phyloP scores from a whole-genome alignment of 768 basidiomycete species.

The Russula griseocarnosa region DNA sequence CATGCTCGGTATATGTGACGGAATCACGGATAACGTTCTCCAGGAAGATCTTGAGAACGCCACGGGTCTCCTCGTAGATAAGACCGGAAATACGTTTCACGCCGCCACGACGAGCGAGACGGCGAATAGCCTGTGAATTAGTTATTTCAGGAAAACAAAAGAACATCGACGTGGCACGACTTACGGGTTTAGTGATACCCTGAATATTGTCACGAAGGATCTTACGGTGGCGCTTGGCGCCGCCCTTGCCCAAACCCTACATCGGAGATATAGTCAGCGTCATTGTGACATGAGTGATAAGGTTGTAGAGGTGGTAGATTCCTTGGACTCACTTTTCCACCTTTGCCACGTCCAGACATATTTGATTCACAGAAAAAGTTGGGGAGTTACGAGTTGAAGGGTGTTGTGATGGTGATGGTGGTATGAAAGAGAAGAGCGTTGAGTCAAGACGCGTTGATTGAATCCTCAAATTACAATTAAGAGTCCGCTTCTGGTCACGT shows the following conservation, averaged over 20 bases:
- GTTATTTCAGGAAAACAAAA: slow-evolving; percentile 19
- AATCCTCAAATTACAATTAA: slow-evolving; percentile 20
- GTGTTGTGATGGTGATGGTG: slow-evolving; percentile 27
- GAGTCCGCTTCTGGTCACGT: slow-evolving; percentile 24
- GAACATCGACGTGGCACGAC: slow-evolving; percentile 19
- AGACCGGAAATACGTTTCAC: slow-evolving; percentile 94
- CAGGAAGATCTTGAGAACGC: slow-evolving; percentile 92
- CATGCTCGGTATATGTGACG: slow-evolving; percentile 69
- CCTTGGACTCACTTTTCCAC: slow-evolving; percentile 63
- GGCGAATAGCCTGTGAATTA: slow-evolving; percentile 73
- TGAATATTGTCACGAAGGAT: slow-evolving; percentile 84
- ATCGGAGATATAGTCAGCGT: slow-evolving; percentile 18
- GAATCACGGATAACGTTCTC: slow-evolving; percentile 75
- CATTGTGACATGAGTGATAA: slow-evolving; percentile 19
- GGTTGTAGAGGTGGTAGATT: not conserved
- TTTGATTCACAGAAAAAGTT: slow-evolving; percentile 32
- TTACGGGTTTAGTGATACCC: slow-evolving; percentile 50
- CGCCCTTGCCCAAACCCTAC: slow-evolving; percentile 93
- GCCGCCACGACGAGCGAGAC: slow-evolving; percentile 96
- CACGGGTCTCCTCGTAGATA: slow-evolving; percentile 94
- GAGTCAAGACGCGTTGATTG: slow-evolving; percentile 26
- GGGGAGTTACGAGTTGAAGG: slow-evolving; percentile 26
- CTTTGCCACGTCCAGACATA: slow-evolving; percentile 97
- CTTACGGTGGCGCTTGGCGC: slow-evolving; percentile 94
- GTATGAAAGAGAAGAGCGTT: slow-evolving; percentile 27